Conservation (phyloP, 148 eudicot genomes). For the Tetragonia tetragonoides region DNA sequence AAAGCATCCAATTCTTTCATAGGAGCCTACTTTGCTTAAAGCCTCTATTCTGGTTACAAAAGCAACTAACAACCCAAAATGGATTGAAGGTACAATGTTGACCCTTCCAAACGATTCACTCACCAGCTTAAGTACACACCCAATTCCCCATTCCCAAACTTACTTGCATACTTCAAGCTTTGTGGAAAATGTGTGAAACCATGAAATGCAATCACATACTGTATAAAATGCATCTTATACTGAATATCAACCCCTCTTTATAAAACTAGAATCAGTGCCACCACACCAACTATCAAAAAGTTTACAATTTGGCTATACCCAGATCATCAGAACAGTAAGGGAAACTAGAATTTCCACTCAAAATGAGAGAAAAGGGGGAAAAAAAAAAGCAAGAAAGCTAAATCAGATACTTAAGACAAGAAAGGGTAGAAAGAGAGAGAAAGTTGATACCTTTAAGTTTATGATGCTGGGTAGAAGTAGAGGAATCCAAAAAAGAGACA, state of each 20-base stretch:
- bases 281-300: not conserved
- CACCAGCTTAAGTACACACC: not conserved
- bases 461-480: slow-evolving; percentile 43
- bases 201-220: not conserved
- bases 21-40: slow-evolving; percentile 8
- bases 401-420: not conserved
- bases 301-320: slow-evolving; percentile 14
- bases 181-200: not conserved
- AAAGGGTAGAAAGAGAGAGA: not conserved
- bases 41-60: slow-evolving; percentile 9
- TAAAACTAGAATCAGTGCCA: slow-evolving; percentile 4
- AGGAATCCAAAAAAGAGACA: slow-evolving; percentile 56
- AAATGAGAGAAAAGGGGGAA: not conserved
- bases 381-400: not conserved
- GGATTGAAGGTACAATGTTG: not conserved
- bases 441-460: slow-evolving; percentile 57
- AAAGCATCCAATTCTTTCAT: not conserved
- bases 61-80: not conserved
- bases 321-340: slow-evolving; percentile 18
- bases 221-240: not conserved
- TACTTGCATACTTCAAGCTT: not conserved
- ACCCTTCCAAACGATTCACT: not conserved
- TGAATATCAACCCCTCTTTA: too few species aligned
- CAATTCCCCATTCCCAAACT: not conserved
- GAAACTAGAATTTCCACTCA: slow-evolving; percentile 10